A percentile compares a stretch with the other conserved stretches of the same genome.
phyloP scores from a whole-genome alignment of 2,329 filamentous ascomycete genomes.

The Pyrenophora graminea region DNA sequence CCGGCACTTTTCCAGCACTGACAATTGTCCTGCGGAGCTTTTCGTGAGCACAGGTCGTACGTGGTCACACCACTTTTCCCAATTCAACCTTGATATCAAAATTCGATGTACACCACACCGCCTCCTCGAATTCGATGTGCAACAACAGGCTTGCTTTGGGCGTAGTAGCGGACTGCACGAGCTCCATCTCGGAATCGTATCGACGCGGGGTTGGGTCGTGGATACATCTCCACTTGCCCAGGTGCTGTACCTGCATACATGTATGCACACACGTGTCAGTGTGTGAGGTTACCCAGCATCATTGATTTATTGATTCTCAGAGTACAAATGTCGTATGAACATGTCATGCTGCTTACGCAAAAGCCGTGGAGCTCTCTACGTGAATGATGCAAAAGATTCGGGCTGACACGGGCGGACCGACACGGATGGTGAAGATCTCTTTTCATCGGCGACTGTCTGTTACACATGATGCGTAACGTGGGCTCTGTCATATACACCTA shows the following conservation, averaged over 20 bases:
- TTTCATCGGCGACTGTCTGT: no score
- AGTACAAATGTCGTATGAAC: neutral
- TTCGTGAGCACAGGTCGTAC: slow-evolving; percentile 6
- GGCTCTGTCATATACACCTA: no score
- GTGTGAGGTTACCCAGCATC: slow-evolving; percentile 8
- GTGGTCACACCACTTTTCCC: slow-evolving; percentile 6
- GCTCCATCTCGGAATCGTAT: no score
- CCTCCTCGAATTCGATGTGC: neutral
- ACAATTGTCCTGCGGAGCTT: slow-evolving; percentile 3
- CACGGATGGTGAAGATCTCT: no score
- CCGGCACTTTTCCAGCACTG: slow-evolving; percentile 1
- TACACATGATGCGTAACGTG: no score
- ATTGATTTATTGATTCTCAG: slow-evolving; percentile 1
- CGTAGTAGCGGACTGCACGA: no score
- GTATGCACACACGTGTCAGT: slow-evolving; percentile 12
- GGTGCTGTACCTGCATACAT: slow-evolving; percentile 1
- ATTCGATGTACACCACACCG: neutral
- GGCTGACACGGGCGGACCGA: no score
- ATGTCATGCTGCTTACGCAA: neutral
- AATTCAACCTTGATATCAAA: neutral
- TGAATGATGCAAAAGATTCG: no score
- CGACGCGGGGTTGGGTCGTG: neutral
- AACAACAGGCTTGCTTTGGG: neutral
- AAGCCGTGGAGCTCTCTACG: no score
- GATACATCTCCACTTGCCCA: slow-evolving; percentile 2